Conservation (phyloP, 2,329 filamentous ascomycete species). For the Cyphellophora europaea region DNA sequence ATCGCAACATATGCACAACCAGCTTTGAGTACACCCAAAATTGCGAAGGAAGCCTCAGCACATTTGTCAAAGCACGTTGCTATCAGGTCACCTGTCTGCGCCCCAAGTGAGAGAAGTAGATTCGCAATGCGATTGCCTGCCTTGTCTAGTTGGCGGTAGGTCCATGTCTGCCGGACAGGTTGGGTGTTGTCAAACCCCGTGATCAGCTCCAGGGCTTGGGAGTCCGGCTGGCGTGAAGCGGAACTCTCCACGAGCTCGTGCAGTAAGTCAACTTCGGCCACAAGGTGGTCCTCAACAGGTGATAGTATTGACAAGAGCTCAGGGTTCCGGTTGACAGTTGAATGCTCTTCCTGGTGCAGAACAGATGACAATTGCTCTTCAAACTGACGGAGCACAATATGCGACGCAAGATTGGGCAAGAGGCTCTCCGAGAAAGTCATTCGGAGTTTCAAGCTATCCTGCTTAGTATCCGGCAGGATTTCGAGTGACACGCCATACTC, state of each 20-base stretch:
- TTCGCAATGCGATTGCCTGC: conserved; percentile 65
- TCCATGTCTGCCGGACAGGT: conserved; percentile 53
- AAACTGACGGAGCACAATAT: conserved; percentile 60
- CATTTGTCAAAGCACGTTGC: conserved; percentile 78
- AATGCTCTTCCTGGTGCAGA: conserved; percentile 13
- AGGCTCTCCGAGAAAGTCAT: conserved; percentile 57
- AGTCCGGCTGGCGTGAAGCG: conserved; percentile 46
- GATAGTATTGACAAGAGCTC: conserved; percentile 57
- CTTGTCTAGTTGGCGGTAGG: conserved; percentile 60
- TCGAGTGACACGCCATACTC: conserved; percentile 72
- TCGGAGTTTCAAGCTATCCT: conserved; percentile 47
- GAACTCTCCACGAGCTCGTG: conserved; percentile 70
- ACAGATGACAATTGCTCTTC: conserved; percentile 36
- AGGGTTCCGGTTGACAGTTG: conserved; percentile 2
- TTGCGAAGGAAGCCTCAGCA: conserved; percentile 72
- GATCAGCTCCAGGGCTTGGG: conserved; percentile 67
- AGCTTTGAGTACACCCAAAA: conserved; percentile 72
- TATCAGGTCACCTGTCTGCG: conserved; percentile 52
- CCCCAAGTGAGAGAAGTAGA: conserved; percentile 44
- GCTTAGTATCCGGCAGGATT: conserved; percentile 46
- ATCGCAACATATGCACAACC: conserved; percentile 75
- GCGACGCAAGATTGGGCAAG: conserved; percentile 60
- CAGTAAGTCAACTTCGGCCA: conserved; percentile 55
- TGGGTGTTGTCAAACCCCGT: conserved; percentile 40
- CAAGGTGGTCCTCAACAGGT: conserved; percentile 47